Evolutionary conservation across 306 rosid genomes (phyloP).

Genomic region (Quercus dentata): DNA sequence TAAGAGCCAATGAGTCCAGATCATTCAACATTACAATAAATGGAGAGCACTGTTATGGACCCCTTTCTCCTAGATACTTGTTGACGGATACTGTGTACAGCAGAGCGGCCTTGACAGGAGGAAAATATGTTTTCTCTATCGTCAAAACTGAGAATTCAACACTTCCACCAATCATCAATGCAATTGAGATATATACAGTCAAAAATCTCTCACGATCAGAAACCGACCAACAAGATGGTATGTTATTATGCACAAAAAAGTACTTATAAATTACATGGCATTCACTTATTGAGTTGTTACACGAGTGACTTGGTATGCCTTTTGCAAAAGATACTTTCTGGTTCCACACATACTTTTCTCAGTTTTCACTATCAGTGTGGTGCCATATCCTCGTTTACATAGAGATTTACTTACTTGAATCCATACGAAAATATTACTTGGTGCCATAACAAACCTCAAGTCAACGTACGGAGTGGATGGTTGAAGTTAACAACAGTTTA

Average conservation of each 20-base stretch:
- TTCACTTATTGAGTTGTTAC: neutral
- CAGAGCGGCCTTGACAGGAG: neutral
- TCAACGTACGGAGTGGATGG: slow-evolving; percentile 27
- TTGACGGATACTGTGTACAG: neutral
- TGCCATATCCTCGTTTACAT: neutral
- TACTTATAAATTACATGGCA: no score
- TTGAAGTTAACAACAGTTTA: neutral
- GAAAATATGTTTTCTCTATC: slow-evolving; percentile 19
- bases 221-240: slow-evolving; percentile 49
- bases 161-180: slow-evolving; percentile 62
- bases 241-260: neutral
- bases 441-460: slow-evolving; percentile 49
- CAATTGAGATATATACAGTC: slow-evolving; percentile 30
- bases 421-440: slow-evolving; percentile 18
- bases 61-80: slow-evolving; percentile 20
- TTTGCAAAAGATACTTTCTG: no score
- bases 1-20: slow-evolving; percentile 28
- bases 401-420: no score
- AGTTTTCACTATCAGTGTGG: neutral
- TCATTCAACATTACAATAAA: slow-evolving; percentile 38
- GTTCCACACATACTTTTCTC: neutral
- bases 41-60: slow-evolving; percentile 15
- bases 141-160: slow-evolving; percentile 27
- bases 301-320: no score
- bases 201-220: slow-evolving; percentile 23